phyloP scores from a whole-genome alignment of 805 yeast genomes.

The Sungouiella blattae region DNA sequence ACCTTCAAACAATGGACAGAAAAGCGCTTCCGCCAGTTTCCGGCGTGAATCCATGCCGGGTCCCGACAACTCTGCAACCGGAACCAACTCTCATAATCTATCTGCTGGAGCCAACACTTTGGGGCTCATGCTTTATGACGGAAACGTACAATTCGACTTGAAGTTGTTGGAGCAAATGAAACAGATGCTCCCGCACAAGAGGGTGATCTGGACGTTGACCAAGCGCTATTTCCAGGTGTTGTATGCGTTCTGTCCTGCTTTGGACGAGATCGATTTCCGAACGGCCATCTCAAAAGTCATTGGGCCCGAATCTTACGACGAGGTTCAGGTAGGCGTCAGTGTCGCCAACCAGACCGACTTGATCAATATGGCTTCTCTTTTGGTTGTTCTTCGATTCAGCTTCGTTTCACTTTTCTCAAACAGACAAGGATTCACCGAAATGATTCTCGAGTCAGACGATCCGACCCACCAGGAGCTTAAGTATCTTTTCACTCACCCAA shows the following conservation, averaged over 20 bases:
- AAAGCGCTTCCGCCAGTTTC: too few relatives aligned
- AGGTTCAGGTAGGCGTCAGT: not conserved
- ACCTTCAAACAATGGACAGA: not conserved
- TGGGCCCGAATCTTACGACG: conserved; percentile 6
- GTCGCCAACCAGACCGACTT: not conserved
- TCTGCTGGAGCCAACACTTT: not conserved
- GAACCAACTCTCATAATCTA: not conserved
- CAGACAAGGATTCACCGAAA: not conserved
- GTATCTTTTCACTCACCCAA: not conserved
- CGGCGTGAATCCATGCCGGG: not conserved
- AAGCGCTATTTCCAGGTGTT: conserved; percentile 47
- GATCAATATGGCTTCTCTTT: not conserved
- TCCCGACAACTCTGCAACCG: not conserved
- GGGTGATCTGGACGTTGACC: conserved; percentile 52
- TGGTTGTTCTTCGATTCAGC: not conserved
- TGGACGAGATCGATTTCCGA: conserved; percentile 19
- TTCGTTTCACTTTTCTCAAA: not conserved
- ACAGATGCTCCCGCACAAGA: not conserved
- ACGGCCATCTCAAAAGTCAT: conserved; percentile 12
- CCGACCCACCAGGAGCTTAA: not conserved
- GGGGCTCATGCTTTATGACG: not conserved
- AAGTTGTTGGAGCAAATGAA: not conserved
- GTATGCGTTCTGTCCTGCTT: conserved; percentile 20
- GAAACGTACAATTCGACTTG: not conserved
- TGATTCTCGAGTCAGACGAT: not conserved